Evolutionary conservation across 176 grass and related monocot species (phyloP), one percentile per base, ranked within the genome.

Genomic region (Avena eriantha): DNA sequence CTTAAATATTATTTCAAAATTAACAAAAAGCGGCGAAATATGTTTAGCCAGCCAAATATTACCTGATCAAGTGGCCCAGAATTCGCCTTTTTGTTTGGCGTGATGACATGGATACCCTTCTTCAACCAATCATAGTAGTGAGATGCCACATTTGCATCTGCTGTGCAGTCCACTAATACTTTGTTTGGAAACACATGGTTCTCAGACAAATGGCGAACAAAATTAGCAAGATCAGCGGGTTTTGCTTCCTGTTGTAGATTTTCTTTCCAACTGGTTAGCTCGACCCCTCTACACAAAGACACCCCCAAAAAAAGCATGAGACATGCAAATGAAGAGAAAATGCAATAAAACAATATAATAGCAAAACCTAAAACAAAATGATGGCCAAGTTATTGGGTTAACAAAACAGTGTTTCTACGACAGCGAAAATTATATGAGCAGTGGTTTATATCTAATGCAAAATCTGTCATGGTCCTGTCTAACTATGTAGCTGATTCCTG

Each of bases 51-150:
- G 26, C 9, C 64, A 89, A 73, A 78, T 76, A 83, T 51, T 92
- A 95, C 96, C 90, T 66, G 81, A 76, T 98, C 93, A 94, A 98
- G 96, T 79, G 96, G 96, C 4, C 96, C 96, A 11, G 96, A 95
- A 85, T 98, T 98, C 64, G 93, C 96, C 83, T 95, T 98, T 89
- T 98, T 98, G 88, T 98, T 98, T 4, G 96, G 96, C 8, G 96
- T 98, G 33, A 98, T 89, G 69, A 98, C 96, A 89, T 98, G 91
- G 77, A 98, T 95, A 46, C 96, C 96, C 85, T 94, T 93, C 73
- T 80, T 88, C 80, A 98, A 80, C 96, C 96, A 98, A 77, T 95
- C 92, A 43, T 95, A 94, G 60, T 98, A 98, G 64, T 88, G 82
- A 80, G 91, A 95, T 84, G 96, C 93, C 58, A 98, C 82, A 77